Evolutionary conservation across 2,329 filamentous ascomycete species (phyloP).

Genomic region (Fusarium temperatum): DNA sequence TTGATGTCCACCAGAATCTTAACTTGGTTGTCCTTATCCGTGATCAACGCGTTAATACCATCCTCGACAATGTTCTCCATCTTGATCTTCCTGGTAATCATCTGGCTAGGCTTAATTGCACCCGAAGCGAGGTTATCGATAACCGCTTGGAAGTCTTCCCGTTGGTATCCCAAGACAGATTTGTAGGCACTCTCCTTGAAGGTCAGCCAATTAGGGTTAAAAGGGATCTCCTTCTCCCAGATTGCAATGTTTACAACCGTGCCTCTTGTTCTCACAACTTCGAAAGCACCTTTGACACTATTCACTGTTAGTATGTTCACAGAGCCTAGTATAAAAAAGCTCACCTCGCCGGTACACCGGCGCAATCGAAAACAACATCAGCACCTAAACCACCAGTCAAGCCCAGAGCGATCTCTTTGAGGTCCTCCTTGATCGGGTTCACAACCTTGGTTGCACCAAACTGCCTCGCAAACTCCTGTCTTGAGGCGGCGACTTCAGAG

Average conservation of each 20-base stretch:
- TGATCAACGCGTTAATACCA: constrained; percentile 65
- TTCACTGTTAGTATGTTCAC: neutral
- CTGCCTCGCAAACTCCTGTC: constrained; percentile 52
- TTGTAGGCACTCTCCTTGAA: constrained; percentile 41
- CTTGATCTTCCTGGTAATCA: constrained; percentile 69
- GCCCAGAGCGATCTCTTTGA: constrained; percentile 55
- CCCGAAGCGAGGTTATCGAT: constrained; percentile 53
- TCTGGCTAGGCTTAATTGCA: constrained; percentile 55
- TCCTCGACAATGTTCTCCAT: constrained; percentile 65
- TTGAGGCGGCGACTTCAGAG: constrained; percentile 55
- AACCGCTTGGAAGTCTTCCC: constrained; percentile 63
- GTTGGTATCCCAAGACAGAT: constrained; percentile 38
- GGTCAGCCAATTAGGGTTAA: constrained; percentile 43
- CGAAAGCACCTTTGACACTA: constrained; percentile 51
- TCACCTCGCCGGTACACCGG: constrained; percentile 57
- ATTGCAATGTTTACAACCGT: constrained; percentile 72
- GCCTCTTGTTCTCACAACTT: constrained; percentile 61
- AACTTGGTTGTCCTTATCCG: constrained; percentile 69
- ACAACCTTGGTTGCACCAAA: constrained; percentile 58
- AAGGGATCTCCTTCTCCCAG: constrained; percentile 59
- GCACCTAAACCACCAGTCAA: constrained; percentile 61
- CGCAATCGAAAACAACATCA: constrained; percentile 69
- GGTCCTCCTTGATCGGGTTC: constrained; percentile 54
- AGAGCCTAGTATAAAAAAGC: neutral
- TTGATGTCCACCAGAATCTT: constrained; percentile 66